Evolutionary conservation across 2,329 filamentous ascomycete species (phyloP).

Genomic region (Ilyonectria mors-panacis): DNA sequence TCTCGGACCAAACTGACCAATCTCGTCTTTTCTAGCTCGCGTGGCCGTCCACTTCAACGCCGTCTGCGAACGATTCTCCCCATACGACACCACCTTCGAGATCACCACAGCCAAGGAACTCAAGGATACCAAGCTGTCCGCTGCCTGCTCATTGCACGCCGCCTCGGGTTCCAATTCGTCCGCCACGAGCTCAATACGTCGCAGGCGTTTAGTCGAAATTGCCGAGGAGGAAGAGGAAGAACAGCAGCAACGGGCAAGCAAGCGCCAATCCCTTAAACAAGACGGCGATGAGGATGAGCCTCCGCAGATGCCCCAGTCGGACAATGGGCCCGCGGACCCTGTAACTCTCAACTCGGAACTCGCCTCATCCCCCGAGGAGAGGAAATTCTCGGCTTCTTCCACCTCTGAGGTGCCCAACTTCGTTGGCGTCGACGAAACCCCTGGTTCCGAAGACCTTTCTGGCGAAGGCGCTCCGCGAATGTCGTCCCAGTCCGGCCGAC

Average conservation of each 20-base stretch:
- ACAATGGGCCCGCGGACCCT: slow-evolving; percentile 50
- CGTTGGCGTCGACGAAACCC: slow-evolving; percentile 61
- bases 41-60: slow-evolving; percentile 81
- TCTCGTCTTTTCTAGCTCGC: slow-evolving; percentile 72
- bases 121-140: slow-evolving; percentile 88
- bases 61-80: slow-evolving; percentile 80
- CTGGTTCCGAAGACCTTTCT: slow-evolving; percentile 62
- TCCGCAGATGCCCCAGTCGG: slow-evolving; percentile 49
- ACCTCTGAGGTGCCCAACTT: slow-evolving; percentile 68
- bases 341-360: slow-evolving; percentile 68
- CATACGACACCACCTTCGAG: slow-evolving; percentile 88
- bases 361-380: slow-evolving; percentile 64
- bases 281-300: slow-evolving; percentile 56
- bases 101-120: slow-evolving; percentile 83
- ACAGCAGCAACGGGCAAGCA: slow-evolving; percentile 68
- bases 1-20: slow-evolving; percentile 33
- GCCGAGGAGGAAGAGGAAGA: slow-evolving; percentile 92
- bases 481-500: slow-evolving; percentile 67
- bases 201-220: slow-evolving; percentile 89
- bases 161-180: slow-evolving; percentile 89
- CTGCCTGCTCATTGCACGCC: slow-evolving; percentile 90
- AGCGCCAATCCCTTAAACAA: slow-evolving; percentile 70
- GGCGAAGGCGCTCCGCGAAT: slow-evolving; percentile 61
- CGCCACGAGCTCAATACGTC: slow-evolving; percentile 83
- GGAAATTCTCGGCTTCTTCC: slow-evolving; percentile 63